These are phyloP conservation scores for Zymoseptoria crescenta DNA, from an alignment of 2,329 filamentous ascomycete species.

Conservation along the genomic window DNA sequence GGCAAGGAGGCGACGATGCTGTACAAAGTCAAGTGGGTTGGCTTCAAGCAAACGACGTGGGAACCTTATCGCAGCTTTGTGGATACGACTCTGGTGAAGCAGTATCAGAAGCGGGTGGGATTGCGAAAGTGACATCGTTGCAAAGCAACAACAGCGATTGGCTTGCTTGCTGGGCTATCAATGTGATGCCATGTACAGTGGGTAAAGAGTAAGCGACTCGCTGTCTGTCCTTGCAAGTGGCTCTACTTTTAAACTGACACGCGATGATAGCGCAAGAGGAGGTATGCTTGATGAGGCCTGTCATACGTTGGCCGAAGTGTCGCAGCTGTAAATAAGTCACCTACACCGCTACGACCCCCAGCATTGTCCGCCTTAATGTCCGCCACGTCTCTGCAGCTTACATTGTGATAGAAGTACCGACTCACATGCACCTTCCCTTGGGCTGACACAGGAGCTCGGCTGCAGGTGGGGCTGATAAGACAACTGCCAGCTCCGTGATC, in stretches of 20 bases:
- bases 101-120: constrained; percentile 20
- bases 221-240: not conserved
- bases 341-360: not conserved
- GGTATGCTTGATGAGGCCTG: not conserved
- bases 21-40: constrained; percentile 30
- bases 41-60: constrained; percentile 26
- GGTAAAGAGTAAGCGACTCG: not conserved
- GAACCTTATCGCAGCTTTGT: constrained; percentile 27
- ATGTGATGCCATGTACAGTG: not conserved
- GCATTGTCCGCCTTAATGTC: not conserved
- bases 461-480: not conserved
- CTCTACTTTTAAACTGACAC: not conserved
- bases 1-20: constrained; percentile 24
- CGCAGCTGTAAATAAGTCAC: not conserved
- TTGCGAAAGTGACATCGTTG: constrained; percentile 3
- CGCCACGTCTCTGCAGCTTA: not conserved
- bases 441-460: not conserved
- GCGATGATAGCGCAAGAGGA: not conserved
- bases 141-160: not conserved
- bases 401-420: not conserved
- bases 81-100: constrained; percentile 19
- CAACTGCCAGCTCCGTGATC: not conserved
- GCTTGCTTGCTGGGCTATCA: not conserved
- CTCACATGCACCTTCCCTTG: not conserved
- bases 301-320: not conserved